These are phyloP conservation scores for Plasmodium coatneyi DNA, from an alignment of 169 alveolate genomes.

Conservation along the genomic window DNA sequence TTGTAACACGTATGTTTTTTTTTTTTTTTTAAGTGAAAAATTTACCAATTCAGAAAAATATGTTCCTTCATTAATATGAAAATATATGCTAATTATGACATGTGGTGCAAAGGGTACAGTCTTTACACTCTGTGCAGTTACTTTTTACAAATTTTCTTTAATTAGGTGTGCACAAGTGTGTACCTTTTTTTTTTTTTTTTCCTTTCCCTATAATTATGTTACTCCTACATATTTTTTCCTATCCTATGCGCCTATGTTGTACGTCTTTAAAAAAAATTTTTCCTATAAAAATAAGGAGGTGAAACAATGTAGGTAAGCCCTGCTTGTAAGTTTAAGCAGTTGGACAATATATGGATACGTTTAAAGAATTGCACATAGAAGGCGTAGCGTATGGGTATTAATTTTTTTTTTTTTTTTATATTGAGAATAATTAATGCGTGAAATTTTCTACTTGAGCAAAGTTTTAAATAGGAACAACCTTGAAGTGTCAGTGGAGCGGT, in stretches of 20 bases:
- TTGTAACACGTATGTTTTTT: slow-evolving; percentile 6
- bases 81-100: slow-evolving; percentile 1
- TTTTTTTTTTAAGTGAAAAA: slow-evolving; percentile 50
- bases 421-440: slow-evolving; percentile 3
- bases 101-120: not conserved
- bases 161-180: not conserved
- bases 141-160: not conserved
- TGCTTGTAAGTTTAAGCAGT: not conserved
- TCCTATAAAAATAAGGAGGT: not conserved
- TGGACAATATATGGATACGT: not conserved
- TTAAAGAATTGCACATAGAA: not conserved
- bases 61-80: not conserved
- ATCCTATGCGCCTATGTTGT: not conserved
- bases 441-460: slow-evolving; percentile 4
- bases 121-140: not conserved
- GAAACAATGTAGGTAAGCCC: not conserved
- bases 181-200: not conserved
- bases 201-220: not conserved
- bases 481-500: not conserved
- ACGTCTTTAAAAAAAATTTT: not conserved
- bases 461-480: slow-evolving; percentile 1
- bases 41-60: slow-evolving; percentile 27
- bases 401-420: slow-evolving; percentile 1
- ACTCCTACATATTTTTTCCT: not conserved
- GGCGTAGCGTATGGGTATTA: not conserved